phyloP scores from a whole-genome alignment of 441 rosid species.

The Mallotus japonicus region DNA sequence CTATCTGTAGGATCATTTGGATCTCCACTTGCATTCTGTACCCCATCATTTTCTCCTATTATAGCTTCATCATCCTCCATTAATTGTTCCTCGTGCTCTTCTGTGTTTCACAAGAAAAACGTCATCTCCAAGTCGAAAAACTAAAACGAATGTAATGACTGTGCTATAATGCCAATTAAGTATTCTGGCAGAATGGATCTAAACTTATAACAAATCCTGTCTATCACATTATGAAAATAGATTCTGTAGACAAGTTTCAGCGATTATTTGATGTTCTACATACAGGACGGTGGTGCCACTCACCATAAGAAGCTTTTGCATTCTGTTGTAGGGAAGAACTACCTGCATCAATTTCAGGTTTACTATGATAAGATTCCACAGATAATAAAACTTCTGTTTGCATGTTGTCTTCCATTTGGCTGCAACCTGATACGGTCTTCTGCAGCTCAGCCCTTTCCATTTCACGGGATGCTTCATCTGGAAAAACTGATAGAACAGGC shows the following conservation, averaged over 20 bases:
- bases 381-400: slow-evolving; percentile 1
- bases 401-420: slow-evolving; percentile 4
- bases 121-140: not conserved
- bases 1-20: slow-evolving; percentile 11
- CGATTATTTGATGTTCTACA: not conserved
- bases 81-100: not conserved
- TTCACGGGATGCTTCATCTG: slow-evolving; percentile 2
- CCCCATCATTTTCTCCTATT: not conserved
- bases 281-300: slow-evolving; percentile 1
- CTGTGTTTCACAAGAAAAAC: not conserved
- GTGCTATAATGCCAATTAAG: not conserved
- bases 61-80: not conserved
- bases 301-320: slow-evolving; percentile 9
- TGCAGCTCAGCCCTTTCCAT: slow-evolving; percentile 2
- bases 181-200: not conserved
- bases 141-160: not conserved
- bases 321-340: not conserved
- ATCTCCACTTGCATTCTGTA: not conserved
- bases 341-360: slow-evolving; percentile 11
- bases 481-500: slow-evolving; percentile 2
- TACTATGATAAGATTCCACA: slow-evolving; percentile 1
- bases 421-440: slow-evolving; percentile 8
- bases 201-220: not conserved
- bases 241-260: not conserved
- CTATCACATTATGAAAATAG: not conserved